A percentile compares a stretch with the other conserved stretches of the same genome.
These are phyloP conservation scores for Brassica juncea DNA, from an alignment of 345 rosid species.

Conservation along the genomic window DNA sequence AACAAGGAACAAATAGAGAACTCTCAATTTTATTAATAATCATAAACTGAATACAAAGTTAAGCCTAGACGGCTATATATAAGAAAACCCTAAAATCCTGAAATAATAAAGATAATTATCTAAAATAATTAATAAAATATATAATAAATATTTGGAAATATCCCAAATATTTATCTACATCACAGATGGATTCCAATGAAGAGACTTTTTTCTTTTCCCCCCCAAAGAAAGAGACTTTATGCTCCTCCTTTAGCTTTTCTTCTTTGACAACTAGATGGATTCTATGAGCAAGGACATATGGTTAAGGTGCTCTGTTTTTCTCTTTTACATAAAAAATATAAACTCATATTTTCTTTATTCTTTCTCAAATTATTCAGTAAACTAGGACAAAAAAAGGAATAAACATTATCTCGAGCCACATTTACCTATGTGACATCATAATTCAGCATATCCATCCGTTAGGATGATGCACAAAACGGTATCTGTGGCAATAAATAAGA, in stretches of 20 bases:
- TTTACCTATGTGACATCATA: constrained; percentile 4
- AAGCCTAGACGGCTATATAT: too few species aligned
- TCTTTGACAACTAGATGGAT: background rate
- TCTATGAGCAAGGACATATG: background rate
- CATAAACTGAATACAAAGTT: too few species aligned
- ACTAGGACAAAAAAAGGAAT: background rate
- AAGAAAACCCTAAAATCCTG: too few species aligned
- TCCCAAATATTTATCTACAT: too few species aligned
- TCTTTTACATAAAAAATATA: constrained; percentile 14
- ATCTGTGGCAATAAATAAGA: constrained; percentile 4
- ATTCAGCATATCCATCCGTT: background rate
- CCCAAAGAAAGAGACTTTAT: constrained; percentile 11
- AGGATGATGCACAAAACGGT: constrained; percentile 1
- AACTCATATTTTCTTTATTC: constrained; percentile 4
- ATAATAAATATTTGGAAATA: too few species aligned
- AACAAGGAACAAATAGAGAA: too few species aligned
- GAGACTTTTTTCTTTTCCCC: background rate
- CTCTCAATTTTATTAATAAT: too few species aligned
- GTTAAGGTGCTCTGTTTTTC: constrained; percentile 25
- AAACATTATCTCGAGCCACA: background rate
- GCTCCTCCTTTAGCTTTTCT: constrained; percentile 11
- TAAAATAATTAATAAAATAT: too few species aligned
- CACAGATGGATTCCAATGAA: background rate
- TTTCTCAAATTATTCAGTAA: background rate
- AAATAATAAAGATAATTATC: too few species aligned